Base-by-base conservation (phyloP, 768 basidiomycete species). In the Dioszegia crocea region DNA sequence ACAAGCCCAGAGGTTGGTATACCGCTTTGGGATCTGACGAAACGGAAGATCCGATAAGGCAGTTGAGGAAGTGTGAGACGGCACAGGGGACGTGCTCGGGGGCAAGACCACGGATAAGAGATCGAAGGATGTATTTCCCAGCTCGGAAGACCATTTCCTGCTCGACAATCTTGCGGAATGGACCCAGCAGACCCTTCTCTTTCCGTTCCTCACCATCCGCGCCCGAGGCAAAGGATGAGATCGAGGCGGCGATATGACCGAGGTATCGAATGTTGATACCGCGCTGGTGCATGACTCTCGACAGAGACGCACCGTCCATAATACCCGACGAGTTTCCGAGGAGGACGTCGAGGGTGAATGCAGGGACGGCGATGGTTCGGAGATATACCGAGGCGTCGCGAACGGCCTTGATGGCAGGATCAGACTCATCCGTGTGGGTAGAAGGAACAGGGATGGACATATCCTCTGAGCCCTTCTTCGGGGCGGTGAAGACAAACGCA, bases 221-320 rank as follows among this genome's bases (percentile, higher is more conserved):
- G 12, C 57, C 65, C 21, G 63, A 58, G 36, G 68, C 64, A 56
- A 76, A 71, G 44, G 65, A 59, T 38, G 73, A 73, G 51, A 78
- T 70, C 24, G 70, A 68, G 5, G 66, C 57, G 21, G 70, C 68
- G 52, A 80, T 68, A 27, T 73, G 62, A 46, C 80, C 80, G 38
- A 81, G 73, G 70, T 81, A 81, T 39, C 80, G 73, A 63, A 81
- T 79, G 70, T 81, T 81, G 77, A 81, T 79, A 65, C 80, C 80
- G 41, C 75, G 63, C 33, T 63, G 62, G 66, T 81, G 80, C 39
- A 81, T 61, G 33, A 66, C 43, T 60, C 66, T 68, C 33, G 78
- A 70, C 36, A 81, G 67, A 21, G 71, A 61, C 29, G 64, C 56
- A 30, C 80, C 79, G 54, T 81, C 80, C 66, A 78, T 76, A 39